Evolutionary conservation across 805 yeast species (phyloP), one percentile per base, ranked within the genome.

Genomic region (Dipodascus geniculatus): DNA sequence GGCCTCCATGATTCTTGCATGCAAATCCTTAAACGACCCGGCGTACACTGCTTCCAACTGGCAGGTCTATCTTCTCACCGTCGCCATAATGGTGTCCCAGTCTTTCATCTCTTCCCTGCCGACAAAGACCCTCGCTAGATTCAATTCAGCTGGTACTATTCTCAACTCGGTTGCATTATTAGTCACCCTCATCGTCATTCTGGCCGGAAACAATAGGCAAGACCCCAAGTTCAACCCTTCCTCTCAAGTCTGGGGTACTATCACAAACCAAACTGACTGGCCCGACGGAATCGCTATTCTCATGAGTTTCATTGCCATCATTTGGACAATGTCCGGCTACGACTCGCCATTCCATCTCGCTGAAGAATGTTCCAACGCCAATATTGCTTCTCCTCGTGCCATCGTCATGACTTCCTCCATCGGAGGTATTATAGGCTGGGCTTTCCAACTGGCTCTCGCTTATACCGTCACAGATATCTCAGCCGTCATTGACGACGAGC

Each of bases 291-390:
- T 81, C 51, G 75, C 82, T 23, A 70, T 79, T 61, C 65, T 82
- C 54, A 72, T 79, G 73, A 71, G 80, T 20, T 66, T 67, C 59
- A 54, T 67, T 44, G 61, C 70, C 17, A 67, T 66, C n/a, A 63
- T 65, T 54, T 67, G 71, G 71, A 79, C 83, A 42, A 82, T 83
- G 87, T 76, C 83, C 48, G 88, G 87, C 22, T 84, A 81, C 62
- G 88, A 83, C 63, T 79, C 85, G 22, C 85, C 88, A 0, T 83
- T 82, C 71, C 88, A 84, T 61, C 70, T 83, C 56, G 74, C 85
- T n/a, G 90, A 83, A 67, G 89, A 83, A 61, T 78, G 83, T 59
- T 68, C 81, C 51, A 81, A 82, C 62, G 85, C 87, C 3, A 69
- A 77, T 35, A 67, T 71, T 14, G 85, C 85, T 3, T 80, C 83